Evolutionary conservation across 192 early-diverging fungal species (phyloP), one percentile per base, ranked within the genome.

Genomic region (Podila epicladia): DNA sequence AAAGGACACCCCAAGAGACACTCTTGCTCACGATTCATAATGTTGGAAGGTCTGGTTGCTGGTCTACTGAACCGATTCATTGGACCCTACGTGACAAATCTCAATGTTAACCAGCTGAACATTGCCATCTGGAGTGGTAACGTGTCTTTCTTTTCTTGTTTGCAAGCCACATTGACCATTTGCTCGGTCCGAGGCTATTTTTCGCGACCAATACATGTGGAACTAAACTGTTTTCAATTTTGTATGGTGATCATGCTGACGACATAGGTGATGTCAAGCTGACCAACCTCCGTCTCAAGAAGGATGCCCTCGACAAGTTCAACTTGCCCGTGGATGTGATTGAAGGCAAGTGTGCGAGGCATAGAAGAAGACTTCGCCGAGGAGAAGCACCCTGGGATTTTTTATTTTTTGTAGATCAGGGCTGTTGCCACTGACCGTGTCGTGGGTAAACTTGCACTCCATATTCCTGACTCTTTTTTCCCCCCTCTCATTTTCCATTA

Each of bases 81-180:
- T 37, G 97, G 97, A 51, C 95, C 96, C 73, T 97, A 98, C 90
- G 95, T 98, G 51, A 92, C 92, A 38, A 97, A 98, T 84, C 89
- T 99, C 28, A 95, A 97, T 73, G 93, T 94, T 33, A 94, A 91
- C 61, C 97, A 99, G 89, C 92, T 99, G 67, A 95, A 94, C 68
- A 92, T 99, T 64, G 97, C 93, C 35, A 94, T 99, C 59, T 99
- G 97, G 97, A 90, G 91, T 73, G 96, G 95, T 95, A 92, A n/a
- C 76, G 66, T n/a, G 5, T 37, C 50, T 5, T 5, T 37, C 50
- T 5, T 38, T 28, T 45, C 6, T 33, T 22, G 17, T 29, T 20
- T 24, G 9, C 41, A 26, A 35, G 12, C 33, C 28, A 13, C 41
- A 38, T 17, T 22, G 41, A 45, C 15, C 41, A 45, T 45, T 45